Conservation (phyloP, 1,139 yeast genomes). For the Saccharomyces hybrid region DNA sequence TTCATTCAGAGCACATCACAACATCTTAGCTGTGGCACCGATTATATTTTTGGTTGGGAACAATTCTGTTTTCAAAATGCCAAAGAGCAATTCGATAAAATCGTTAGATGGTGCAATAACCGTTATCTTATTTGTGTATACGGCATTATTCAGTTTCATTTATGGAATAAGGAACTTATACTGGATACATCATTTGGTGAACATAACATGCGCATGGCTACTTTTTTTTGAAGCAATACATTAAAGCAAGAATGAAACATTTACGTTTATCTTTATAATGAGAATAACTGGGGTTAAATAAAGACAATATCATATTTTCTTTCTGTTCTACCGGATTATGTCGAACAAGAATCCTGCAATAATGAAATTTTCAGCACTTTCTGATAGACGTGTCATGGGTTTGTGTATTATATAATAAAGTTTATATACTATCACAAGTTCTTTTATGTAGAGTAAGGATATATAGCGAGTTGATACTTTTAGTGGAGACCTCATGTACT, state of each 20-base stretch:
- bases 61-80: constrained; percentile 31
- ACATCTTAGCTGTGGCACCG: constrained; percentile 59
- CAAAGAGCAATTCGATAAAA: constrained; percentile 20
- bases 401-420: background rate
- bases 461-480: background rate
- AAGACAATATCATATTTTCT: background rate
- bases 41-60: constrained; percentile 45
- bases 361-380: background rate
- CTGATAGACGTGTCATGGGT: background rate
- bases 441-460: background rate
- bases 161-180: constrained; percentile 65
- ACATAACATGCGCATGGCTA: constrained; percentile 45
- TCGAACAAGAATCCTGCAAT: background rate
- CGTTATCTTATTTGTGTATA: constrained; percentile 36
- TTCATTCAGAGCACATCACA: constrained; percentile 72
- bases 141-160: constrained; percentile 47
- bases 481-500: too few species aligned
- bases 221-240: constrained; percentile 13
- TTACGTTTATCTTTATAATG: too few species aligned
- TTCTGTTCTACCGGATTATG: background rate
- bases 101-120: constrained; percentile 30
- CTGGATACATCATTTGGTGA: constrained; percentile 63
- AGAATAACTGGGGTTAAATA: background rate
- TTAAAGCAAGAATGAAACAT: too few species aligned
- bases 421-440: background rate